Base-by-base conservation (phyloP, 352 stramenopile genomes). In the Globisporangium megalacanthum region DNA sequence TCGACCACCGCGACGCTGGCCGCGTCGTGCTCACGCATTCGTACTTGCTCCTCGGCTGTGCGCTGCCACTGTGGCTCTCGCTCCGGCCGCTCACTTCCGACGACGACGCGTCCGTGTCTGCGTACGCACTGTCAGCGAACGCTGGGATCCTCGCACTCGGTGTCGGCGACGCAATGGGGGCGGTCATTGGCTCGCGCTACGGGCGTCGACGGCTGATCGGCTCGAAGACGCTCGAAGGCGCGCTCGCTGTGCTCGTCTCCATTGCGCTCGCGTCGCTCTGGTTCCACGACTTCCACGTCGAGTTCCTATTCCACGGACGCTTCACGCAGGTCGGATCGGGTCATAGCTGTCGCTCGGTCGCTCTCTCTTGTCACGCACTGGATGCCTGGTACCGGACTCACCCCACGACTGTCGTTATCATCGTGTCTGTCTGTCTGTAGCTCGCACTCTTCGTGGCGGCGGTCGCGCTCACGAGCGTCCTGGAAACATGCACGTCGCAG, bases 141-240 rank as follows among this genome's bases (percentile, higher is more conserved):
- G 79, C 83, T 35, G 83, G 83, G 7, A 72, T 94, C 19, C 36
- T 94, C 6, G 79, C 81, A 11, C 61, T 92, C 7, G 83, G 83
- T 17, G 66, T 92, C 5, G 81, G 81, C 17, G 83, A 94, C 54
- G 83, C 83, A 14, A 92, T 94, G 82, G 81, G 81, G 6, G 83
- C 81, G 0, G 69, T 72, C 0, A 59, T 91, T 2, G 81, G 83
- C 6, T 91, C 79, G 3, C 73, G 58, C 35, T 67, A 72, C 20
- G 81, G 83, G 3, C 71, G 59, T 9, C 66, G 55, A 37, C 80
- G 71, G 49, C 29, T 89, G 11, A 82, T 89, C 47, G 80, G 80
- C 10, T 69, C 61, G 25, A 93, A 92, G 62, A 88, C 75, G 0
- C 37, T 86, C 1, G 83, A 92, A 60, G 83, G 83, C 19, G 85